Percentiles rank a stretch among this genome's conserved stretches.
Evolutionary conservation across 768 basidiomycete species (phyloP).

Genomic region (Tubosaeta sp.): DNA sequence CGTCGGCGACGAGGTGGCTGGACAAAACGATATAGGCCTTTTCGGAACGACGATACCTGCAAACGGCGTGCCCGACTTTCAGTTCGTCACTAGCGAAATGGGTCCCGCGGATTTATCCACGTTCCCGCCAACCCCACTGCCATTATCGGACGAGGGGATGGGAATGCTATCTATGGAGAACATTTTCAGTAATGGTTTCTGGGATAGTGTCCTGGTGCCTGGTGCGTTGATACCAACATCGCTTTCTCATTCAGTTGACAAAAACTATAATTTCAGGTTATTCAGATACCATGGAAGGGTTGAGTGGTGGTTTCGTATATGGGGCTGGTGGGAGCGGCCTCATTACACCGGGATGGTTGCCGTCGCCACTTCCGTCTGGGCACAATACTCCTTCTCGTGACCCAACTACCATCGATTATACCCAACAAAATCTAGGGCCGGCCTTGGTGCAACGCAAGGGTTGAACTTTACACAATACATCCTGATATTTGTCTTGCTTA

Average conservation of each 20-base stretch:
- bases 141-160: conserved; percentile 36
- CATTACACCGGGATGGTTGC: conserved; percentile 68
- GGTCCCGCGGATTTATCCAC: conserved; percentile 78
- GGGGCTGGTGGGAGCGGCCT: conserved; percentile 80
- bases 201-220: conserved; percentile 85
- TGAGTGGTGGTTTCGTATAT: conserved; percentile 83
- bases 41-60: conserved; percentile 20
- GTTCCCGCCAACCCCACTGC: conserved; percentile 86
- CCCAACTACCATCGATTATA: conserved; percentile 23
- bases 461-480: conserved; percentile 15
- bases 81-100: conserved; percentile 72
- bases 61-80: conserved; percentile 46
- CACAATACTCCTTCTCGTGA: conserved; percentile 37
- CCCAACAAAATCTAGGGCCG: conserved; percentile 23
- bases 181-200: conserved; percentile 74
- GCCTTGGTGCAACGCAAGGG: conserved; percentile 25
- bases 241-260: conserved; percentile 1
- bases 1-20: conserved; percentile 15
- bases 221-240: conserved; percentile 43
- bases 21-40: conserved; percentile 28
- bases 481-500: conserved; percentile 3
- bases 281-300: conserved; percentile 72
- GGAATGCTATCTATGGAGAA: conserved; percentile 76
- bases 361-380: conserved; percentile 59
- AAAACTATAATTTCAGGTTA: conserved; percentile 49